Conservation (phyloP, 2,329 filamentous ascomycete genomes). For the Aspergillus aculeatinus region DNA sequence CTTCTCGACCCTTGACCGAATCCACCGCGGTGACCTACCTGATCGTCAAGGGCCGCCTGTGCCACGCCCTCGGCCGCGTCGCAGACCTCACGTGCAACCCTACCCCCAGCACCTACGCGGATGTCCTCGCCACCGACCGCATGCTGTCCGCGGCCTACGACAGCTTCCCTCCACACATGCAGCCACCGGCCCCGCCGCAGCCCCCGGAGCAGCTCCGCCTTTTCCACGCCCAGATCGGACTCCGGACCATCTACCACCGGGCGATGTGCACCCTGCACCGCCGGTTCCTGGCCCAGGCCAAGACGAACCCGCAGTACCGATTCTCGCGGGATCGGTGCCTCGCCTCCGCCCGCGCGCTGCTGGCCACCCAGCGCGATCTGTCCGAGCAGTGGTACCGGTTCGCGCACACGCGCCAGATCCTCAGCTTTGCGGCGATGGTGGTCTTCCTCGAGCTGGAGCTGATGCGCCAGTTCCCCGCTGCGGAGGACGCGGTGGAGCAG, state of each 20-base stretch:
- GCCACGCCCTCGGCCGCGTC: constrained; percentile 4
- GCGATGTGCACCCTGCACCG: constrained; percentile 9
- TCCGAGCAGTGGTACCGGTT: constrained; percentile 7
- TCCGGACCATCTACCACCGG: constrained; percentile 10
- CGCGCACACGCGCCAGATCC: constrained; percentile 7
- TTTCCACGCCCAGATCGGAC: neutral
- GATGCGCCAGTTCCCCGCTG: neutral
- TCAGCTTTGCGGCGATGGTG: constrained; percentile 8
- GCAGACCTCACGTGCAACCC: constrained; percentile 4
- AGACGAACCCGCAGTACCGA: neutral
- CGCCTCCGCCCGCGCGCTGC: neutral
- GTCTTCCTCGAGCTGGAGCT: constrained; percentile 9
- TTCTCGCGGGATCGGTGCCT: constrained; percentile 8
- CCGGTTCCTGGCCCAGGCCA: neutral
- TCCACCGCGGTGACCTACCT: constrained; percentile 3
- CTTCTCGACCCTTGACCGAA: constrained; percentile 4
- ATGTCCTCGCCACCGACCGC: constrained; percentile 3
- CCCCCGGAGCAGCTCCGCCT: neutral
- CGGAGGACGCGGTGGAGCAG: neutral
- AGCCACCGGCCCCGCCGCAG: neutral
- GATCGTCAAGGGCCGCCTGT: constrained; percentile 10
- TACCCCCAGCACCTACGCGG: neutral
- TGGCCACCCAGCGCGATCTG: neutral
- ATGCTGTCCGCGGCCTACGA: neutral
- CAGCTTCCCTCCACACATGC: constrained; percentile 6